These are phyloP conservation scores for Pseudogymnoascus sp. DNA, from an alignment of 2,329 filamentous ascomycete species.

Conservation along the genomic window DNA sequence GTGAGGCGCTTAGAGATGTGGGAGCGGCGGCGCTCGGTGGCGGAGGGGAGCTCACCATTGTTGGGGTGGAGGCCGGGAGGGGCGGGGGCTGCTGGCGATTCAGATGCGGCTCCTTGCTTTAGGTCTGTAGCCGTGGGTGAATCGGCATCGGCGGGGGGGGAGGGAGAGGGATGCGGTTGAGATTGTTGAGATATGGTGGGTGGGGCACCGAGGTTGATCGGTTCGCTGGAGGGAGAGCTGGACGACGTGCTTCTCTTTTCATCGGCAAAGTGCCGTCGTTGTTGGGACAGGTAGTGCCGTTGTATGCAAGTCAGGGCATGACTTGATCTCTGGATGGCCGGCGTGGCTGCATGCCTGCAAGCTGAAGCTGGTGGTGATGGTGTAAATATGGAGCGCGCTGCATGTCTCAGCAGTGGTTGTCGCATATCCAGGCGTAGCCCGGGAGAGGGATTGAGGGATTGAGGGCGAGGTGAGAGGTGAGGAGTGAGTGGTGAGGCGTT, in stretches of 20 bases:
- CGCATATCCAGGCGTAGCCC: constrained; percentile 12
- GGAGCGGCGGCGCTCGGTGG: constrained; percentile 36
- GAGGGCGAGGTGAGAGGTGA: not conserved
- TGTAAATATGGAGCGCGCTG: constrained; percentile 5
- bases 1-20: constrained; percentile 45
- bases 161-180: constrained; percentile 5
- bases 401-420: constrained; percentile 5
- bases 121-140: constrained; percentile 4
- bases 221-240: constrained; percentile 10
- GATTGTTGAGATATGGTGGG: constrained; percentile 10
- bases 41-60: constrained; percentile 36
- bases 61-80: not conserved
- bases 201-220: constrained; percentile 5
- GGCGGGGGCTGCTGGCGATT: not conserved
- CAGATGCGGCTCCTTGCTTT: not conserved
- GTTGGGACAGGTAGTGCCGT: constrained; percentile 31
- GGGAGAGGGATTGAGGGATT: constrained; percentile 11
- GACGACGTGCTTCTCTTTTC: constrained; percentile 20
- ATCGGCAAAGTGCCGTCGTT: constrained; percentile 24
- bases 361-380: constrained; percentile 17
- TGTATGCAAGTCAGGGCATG: constrained; percentile 32
- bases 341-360: constrained; percentile 17
- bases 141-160: constrained; percentile 3
- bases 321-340: constrained; percentile 2
- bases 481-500: constrained; percentile 9